Percentiles rank a stretch among this genome's conserved stretches.
Evolutionary conservation across 768 basidiomycete species (phyloP).

Genomic region (Tylopilus felleus): DNA sequence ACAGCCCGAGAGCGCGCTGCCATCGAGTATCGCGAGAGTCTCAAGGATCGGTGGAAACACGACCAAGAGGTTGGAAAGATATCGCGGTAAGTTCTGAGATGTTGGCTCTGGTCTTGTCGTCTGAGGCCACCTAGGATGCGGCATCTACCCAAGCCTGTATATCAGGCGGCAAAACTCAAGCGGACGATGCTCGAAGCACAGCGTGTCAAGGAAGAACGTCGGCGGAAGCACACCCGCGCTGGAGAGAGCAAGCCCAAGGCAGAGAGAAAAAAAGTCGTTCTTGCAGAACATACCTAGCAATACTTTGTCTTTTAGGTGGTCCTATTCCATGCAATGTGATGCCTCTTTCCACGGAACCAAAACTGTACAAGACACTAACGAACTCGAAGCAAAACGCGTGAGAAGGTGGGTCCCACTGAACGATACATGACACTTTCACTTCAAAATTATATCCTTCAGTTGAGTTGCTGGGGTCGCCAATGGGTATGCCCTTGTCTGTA

Average conservation of each 20-base stretch:
- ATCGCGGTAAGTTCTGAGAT: conserved; percentile 54
- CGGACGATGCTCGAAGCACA: conserved; percentile 88
- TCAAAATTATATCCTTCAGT: conserved; percentile 33
- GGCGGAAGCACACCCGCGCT: conserved; percentile 83
- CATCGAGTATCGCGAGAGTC: conserved; percentile 87
- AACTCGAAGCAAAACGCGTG: neutral
- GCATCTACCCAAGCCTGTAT: conserved; percentile 87
- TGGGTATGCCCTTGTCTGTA: conserved; percentile 45
- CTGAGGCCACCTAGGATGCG: conserved; percentile 48
- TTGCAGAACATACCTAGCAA: conserved; percentile 62
- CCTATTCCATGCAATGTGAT: conserved; percentile 6
- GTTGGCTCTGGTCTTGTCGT: neutral
- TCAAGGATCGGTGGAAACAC: conserved; percentile 86
- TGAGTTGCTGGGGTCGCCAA: conserved; percentile 58
- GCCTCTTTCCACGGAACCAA: neutral
- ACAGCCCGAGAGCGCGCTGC: conserved; percentile 87
- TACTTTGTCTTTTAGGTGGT: conserved; percentile 13
- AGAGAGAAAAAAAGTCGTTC: conserved; percentile 84
- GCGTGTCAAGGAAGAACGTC: conserved; percentile 89
- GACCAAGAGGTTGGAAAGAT: conserved; percentile 81
- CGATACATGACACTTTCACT: conserved; percentile 3
- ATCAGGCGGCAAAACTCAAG: conserved; percentile 85
- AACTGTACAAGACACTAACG: neutral
- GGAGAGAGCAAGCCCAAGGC: conserved; percentile 87
- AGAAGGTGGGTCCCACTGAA: conserved; percentile 4